Base-by-base conservation (phyloP, 805 yeast genomes). In the Myxozyma monticola region DNA sequence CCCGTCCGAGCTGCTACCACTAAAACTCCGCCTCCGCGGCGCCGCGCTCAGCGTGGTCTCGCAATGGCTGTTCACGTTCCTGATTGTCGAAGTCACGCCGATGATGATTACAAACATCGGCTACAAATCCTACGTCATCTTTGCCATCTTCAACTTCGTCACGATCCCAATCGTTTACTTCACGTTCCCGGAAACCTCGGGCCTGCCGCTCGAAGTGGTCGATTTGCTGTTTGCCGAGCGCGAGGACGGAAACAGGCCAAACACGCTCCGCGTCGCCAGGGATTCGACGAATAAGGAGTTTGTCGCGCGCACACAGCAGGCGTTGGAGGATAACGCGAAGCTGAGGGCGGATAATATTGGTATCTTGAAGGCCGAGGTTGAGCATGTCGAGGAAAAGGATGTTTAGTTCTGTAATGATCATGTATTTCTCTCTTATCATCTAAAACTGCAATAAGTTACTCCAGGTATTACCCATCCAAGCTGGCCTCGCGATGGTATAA, bases 111-210 rank as follows among this genome's bases (percentile, higher is more conserved):
- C 71, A 65, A 51, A 73, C 60, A 70, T 80, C 62, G 71, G 71
- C 41, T 76, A 80, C 68, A 77, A 75, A 56, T 77, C 84, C 33
- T 84, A 81, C 61, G 67, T 79, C n/a, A 76, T 84, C 60, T 84
- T 80, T 67, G 80, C 84, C 30, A 68, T 69, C 9, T 68, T 75
- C 59, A 78, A 80, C 64, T 65, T 70, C 53, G 77, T 78, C 69
- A 68, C 74, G 35, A 56, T 74, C 22, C 75, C 74, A 49, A 76
- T 68, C 59, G 64, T 55, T 40, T 74, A 64, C 51, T 68, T 75
- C 58, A 76, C 75, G 59, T 77, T 73, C 71, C 85, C 85, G 31
- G 87, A 81, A 61, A 81, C 86, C 20, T 77, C 73, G 54, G 81
- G 82, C 21, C 74, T 73, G 63, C 71, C 80, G 49, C 72, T 80